Conservation (phyloP, 2,329 filamentous ascomycete species). For the Rutstroemia sydowiana region DNA sequence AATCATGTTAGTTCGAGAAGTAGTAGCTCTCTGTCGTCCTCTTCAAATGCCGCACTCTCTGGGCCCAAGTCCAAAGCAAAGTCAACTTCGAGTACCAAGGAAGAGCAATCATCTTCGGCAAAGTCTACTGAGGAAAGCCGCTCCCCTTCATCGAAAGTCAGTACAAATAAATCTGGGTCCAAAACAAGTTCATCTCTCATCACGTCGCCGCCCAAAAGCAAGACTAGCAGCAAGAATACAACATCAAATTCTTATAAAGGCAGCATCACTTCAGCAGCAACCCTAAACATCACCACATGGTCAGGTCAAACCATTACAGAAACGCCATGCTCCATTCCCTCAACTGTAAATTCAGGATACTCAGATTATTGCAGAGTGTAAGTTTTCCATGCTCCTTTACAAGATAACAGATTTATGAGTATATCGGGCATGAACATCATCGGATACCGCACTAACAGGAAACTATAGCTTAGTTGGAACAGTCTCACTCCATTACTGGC, state of each 20-base stretch:
- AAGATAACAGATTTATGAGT: too few species aligned
- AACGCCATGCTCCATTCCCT: background rate
- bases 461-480: constrained; percentile 6
- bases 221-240: background rate
- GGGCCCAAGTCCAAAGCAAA: background rate
- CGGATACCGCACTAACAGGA: background rate
- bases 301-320: constrained; percentile 1
- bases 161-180: background rate
- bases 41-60: background rate
- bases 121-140: background rate
- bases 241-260: background rate
- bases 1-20: background rate
- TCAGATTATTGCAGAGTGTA: constrained; percentile 7
- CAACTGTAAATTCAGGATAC: background rate
- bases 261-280: background rate
- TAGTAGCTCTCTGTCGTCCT: background rate
- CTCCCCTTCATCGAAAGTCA: background rate
- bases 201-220: background rate
- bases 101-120: background rate
- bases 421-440: background rate
- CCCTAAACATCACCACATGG: background rate
- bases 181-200: background rate
- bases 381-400: background rate
- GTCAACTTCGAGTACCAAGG: background rate
- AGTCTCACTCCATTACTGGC: constrained; percentile 16